These are phyloP conservation scores for Thraustochytrium sp. DNA, from an alignment of 352 stramenopile species.

Conservation along the genomic window DNA sequence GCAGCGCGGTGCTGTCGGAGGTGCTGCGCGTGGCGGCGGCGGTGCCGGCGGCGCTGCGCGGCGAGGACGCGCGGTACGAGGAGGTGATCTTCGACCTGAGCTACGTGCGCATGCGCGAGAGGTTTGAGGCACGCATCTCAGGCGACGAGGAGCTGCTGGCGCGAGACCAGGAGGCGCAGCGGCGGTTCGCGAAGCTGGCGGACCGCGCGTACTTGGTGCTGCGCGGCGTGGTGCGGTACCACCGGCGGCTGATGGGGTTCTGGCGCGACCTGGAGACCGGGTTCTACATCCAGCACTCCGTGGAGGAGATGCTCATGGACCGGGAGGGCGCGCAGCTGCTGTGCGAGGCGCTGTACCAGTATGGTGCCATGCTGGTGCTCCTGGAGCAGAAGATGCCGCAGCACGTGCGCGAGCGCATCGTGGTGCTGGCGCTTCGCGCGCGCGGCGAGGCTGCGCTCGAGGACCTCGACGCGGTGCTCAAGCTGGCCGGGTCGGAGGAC, in stretches of 20 bases:
- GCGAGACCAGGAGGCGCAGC: constrained; percentile 82
- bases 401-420: constrained; percentile 79
- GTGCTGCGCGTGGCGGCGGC: constrained; percentile 82
- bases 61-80: constrained; percentile 47
- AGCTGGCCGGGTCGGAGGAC: constrained; percentile 60
- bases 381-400: constrained; percentile 81
- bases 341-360: constrained; percentile 87
- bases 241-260: constrained; percentile 83
- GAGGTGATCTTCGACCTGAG: constrained; percentile 87
- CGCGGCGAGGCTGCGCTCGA: constrained; percentile 76
- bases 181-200: constrained; percentile 73
- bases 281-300: constrained; percentile 89
- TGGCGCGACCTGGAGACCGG: constrained; percentile 80
- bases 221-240: constrained; percentile 75
- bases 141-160: constrained; percentile 65
- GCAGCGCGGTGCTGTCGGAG: constrained; percentile 82
- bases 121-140: constrained; percentile 68
- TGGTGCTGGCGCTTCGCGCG: constrained; percentile 57
- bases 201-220: constrained; percentile 81
- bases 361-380: constrained; percentile 86
- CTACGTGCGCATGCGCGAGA: constrained; percentile 87
- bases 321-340: constrained; percentile 84
- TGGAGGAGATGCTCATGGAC: constrained; percentile 87
- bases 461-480: constrained; percentile 83
- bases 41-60: constrained; percentile 59